Percentiles rank a stretch among this genome's conserved stretches.
phyloP scores from a whole-genome alignment of 495 filamentous ascomycete genomes.

The Tuber calosporum region DNA sequence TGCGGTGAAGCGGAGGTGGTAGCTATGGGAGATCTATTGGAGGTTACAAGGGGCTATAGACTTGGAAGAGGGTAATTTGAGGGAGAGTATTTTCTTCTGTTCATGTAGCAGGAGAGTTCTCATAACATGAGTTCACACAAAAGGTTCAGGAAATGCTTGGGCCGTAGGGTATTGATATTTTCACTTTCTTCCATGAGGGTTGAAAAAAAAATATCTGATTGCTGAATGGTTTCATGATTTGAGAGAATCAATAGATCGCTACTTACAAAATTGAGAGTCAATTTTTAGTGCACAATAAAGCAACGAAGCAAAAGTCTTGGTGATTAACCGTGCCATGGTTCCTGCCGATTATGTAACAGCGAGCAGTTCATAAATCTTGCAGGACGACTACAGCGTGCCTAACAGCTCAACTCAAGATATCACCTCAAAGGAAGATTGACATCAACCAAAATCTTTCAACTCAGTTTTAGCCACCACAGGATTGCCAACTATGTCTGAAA shows the following conservation, averaged over 20 bases:
- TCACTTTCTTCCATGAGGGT: not conserved
- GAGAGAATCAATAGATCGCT: not conserved
- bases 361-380: too few species aligned
- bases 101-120: not conserved
- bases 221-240: not conserved
- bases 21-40: conserved; percentile 41
- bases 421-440: too few species aligned
- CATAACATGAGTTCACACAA: not conserved
- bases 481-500: too few species aligned
- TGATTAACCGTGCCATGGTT: too few species aligned
- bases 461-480: too few species aligned
- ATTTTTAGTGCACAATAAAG: not conserved
- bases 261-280: not conserved
- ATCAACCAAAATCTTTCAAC: too few species aligned
- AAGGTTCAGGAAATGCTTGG: not conserved
- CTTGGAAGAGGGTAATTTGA: conserved; percentile 23
- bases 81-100: not conserved
- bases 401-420: too few species aligned
- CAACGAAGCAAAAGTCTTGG: too few species aligned
- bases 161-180: not conserved
- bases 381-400: too few species aligned
- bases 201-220: not conserved
- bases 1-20: conserved; percentile 56
- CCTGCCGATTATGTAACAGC: too few species aligned
- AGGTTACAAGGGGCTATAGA: conserved; percentile 12